These are phyloP conservation scores for Andrographis paniculata DNA, from an alignment of 305 asterid genomes.

Conservation along the genomic window DNA sequence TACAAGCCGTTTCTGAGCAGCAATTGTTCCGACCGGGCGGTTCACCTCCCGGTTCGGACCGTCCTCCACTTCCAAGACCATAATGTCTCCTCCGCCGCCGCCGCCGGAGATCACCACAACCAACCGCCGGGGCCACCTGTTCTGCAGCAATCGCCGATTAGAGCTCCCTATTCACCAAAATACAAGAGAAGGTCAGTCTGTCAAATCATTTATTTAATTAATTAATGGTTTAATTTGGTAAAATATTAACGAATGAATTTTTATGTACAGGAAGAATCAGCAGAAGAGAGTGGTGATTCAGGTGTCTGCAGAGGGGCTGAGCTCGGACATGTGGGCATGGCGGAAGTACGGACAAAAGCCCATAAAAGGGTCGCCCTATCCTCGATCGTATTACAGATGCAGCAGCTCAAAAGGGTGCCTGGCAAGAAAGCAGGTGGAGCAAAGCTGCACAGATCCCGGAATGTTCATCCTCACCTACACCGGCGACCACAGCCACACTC, in stretches of 20 bases:
- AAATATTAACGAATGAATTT: background rate
- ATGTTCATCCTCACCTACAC: slow-evolving; percentile 63
- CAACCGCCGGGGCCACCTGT: too few relatives aligned
- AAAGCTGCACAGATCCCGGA: slow-evolving; percentile 59
- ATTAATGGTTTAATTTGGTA: background rate
- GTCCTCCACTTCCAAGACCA: slow-evolving; percentile 21
- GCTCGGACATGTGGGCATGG: slow-evolving; percentile 93
- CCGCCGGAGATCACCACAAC: too few relatives aligned
- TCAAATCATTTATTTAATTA: background rate
- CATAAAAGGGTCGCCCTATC: slow-evolving; percentile 85
- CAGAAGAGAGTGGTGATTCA: slow-evolving; percentile 69
- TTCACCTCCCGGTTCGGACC: slow-evolving; percentile 13
- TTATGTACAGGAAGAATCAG: slow-evolving; percentile 55
- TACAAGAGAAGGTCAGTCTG: slow-evolving; percentile 70
- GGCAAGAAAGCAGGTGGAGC: slow-evolving; percentile 92
- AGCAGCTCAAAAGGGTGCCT: slow-evolving; percentile 86
- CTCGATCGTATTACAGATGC: slow-evolving; percentile 88
- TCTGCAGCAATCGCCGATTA: too few relatives aligned
- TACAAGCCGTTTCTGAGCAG: slow-evolving; percentile 55
- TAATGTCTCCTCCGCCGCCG: too few relatives aligned
- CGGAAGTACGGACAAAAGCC: slow-evolving; percentile 95
- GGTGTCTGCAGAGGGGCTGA: slow-evolving; percentile 54
- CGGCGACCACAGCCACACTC: slow-evolving; percentile 84
- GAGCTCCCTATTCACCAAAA: slow-evolving; percentile 35
- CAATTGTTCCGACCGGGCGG: slow-evolving; percentile 15